A percentile compares a stretch with the other conserved stretches of the same genome.
Conservation (phyloP, 2,329 filamentous ascomycete genomes). For the Colletotrichum australisinense region DNA sequence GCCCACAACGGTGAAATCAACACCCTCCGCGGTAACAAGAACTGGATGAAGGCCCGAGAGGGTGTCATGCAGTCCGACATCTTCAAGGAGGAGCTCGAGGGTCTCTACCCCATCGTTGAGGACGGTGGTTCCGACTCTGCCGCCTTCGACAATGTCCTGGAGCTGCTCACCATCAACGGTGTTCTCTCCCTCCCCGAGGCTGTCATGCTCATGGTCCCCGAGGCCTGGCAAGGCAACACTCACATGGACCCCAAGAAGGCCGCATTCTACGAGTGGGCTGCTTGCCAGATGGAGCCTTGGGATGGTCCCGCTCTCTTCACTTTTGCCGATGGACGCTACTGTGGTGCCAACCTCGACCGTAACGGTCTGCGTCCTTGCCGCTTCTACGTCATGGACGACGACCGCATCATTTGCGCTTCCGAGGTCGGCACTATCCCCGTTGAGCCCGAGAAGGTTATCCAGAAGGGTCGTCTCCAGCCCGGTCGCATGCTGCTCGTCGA, state of each 20-base stretch:
- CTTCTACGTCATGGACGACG: conserved; percentile 97
- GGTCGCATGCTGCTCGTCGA: conserved; percentile 97
- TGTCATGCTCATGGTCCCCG: conserved; percentile 98
- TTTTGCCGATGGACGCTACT: conserved; percentile 96
- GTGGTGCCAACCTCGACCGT: conserved; percentile 94
- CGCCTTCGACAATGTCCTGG: conserved; percentile 96
- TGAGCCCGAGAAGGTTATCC: conserved; percentile 88
- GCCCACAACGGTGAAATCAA: conserved; percentile 99
- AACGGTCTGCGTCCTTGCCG: conserved; percentile 95
- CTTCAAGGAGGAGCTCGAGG: conserved; percentile 92
- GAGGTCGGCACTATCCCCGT: conserved; percentile 95
- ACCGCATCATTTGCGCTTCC: conserved; percentile 96
- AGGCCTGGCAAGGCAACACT: conserved; percentile 96
- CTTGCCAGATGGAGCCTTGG: conserved; percentile 99
- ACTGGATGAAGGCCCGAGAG: conserved; percentile 98
- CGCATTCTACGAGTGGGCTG: conserved; percentile 98
- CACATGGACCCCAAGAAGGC: conserved; percentile 95
- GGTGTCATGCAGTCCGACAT: conserved; percentile 93
- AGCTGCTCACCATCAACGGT: conserved; percentile 93
- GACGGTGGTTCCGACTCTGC: conserved; percentile 97
- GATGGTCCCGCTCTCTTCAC: conserved; percentile 97
- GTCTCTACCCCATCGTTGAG: conserved; percentile 93
- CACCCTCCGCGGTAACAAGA: conserved; percentile 97
- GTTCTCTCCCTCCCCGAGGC: conserved; percentile 95
- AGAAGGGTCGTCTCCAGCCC: conserved; percentile 93